Base-by-base conservation (phyloP, 495 filamentous ascomycete species). In the Letharia columbiana region DNA sequence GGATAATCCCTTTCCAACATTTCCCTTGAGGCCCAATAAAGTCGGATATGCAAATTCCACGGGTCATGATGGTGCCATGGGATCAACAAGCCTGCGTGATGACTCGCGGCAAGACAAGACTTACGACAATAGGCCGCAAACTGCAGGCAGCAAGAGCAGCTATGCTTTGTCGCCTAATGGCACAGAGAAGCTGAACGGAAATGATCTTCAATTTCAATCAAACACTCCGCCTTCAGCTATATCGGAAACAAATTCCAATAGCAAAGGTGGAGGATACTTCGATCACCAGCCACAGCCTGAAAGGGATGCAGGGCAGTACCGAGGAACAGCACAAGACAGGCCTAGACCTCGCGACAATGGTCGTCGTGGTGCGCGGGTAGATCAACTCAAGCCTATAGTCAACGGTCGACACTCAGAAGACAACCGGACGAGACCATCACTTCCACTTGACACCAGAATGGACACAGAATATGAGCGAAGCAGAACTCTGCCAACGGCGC, bases 1-100 rank as follows among this genome's bases (percentile, higher is more conserved):
- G 71, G 87, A 88, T 57, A 87, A 85, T 67, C 83, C 87, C 6
- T 91, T 89, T 66, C 86, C 89, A 17, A 77, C 81, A 2, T 89
- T 90, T 66, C 84, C 84, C 42, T 74, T 76, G 56, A 77, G 78
- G 49, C 79, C 79, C 52, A 80, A 76, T 66, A 78, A 82, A 67
- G 77, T 5, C 23, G 35, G 35, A 41, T 42, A 57, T 44, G 41
- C 60, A 3, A 60, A 61, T 33, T 28, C 15, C 2, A 60, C 50
- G 13, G 63, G 47, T 49, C 28, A 65, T 3, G 52, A 65, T 33
- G 31, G 17, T 11, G 54, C 63, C 31, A 50, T 42, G 80, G 65
- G 74, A 72, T 39, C 71, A 80, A 61, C 20, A 23, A 77, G 87
- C 44, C 70, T 83, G 56, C 47, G 81, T 79, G 58, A 89, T 86